These are phyloP conservation scores for Penicillium hesseltinei DNA, from an alignment of 2,329 filamentous ascomycete species.

Conservation along the genomic window DNA sequence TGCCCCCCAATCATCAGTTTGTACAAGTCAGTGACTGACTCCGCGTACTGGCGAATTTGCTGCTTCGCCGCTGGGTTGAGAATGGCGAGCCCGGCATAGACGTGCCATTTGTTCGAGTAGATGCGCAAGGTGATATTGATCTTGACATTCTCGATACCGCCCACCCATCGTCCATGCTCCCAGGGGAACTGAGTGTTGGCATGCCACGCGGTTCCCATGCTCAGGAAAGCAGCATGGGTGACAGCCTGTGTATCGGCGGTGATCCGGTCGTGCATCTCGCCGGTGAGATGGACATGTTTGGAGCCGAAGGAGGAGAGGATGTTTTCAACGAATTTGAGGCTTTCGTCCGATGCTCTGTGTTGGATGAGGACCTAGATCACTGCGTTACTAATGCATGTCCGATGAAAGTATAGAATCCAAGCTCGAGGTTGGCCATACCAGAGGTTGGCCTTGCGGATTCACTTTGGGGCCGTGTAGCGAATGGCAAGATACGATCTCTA, in stretches of 20 bases:
- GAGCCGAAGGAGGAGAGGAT: slow-evolving; percentile 82
- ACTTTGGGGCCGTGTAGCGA: slow-evolving; percentile 92
- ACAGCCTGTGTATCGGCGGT: slow-evolving; percentile 98
- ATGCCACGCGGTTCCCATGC: slow-evolving; percentile 97
- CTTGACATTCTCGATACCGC: slow-evolving; percentile 98
- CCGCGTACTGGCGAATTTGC: slow-evolving; percentile 92
- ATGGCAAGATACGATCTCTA: slow-evolving; percentile 93
- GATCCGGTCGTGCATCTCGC: slow-evolving; percentile 88
- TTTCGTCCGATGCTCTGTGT: slow-evolving; percentile 77
- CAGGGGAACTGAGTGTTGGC: slow-evolving; percentile 94
- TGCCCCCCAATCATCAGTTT: slow-evolving; percentile 94
- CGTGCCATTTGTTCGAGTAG: slow-evolving; percentile 99
- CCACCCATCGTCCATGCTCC: slow-evolving; percentile 93
- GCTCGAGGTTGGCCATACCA: slow-evolving; percentile 55
- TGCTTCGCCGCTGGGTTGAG: slow-evolving; percentile 88
- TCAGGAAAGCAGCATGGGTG: slow-evolving; percentile 93
- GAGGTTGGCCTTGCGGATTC: slow-evolving; percentile 81
- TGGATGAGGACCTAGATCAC: slow-evolving; percentile 70
- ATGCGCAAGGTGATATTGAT: slow-evolving; percentile 97
- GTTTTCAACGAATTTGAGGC: slow-evolving; percentile 73
- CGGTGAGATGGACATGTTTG: slow-evolving; percentile 82
- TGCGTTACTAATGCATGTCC: slow-evolving; percentile 15
- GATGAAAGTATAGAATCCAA: slow-evolving; percentile 12
- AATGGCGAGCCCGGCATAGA: slow-evolving; percentile 95
- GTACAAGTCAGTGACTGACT: slow-evolving; percentile 88